Evolutionary conservation across 1,284 basidiomycete species (phyloP).

Genomic region (Boletus albobrunnescens): DNA sequence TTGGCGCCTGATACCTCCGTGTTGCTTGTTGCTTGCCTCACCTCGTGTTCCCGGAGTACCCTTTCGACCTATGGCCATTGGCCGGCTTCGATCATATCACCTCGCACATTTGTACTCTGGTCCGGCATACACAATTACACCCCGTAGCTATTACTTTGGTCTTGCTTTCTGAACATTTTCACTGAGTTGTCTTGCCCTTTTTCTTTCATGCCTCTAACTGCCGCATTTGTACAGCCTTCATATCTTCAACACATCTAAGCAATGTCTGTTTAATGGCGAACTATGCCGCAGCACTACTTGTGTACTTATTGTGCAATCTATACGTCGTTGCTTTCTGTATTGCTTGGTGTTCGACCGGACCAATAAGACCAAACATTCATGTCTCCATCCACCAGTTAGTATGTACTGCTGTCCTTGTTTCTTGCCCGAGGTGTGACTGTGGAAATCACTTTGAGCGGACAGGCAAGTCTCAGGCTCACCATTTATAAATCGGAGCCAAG

Average conservation of each 20-base stretch:
- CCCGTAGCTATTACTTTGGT: conserved; percentile 42
- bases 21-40: conserved; percentile 34
- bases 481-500: conserved; percentile 9
- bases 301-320: conserved; percentile 40
- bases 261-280: conserved; percentile 39
- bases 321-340: conserved; percentile 28
- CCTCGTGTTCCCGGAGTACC: conserved; percentile 33
- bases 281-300: conserved; percentile 35
- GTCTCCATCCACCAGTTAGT: no score
- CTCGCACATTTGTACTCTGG: conserved; percentile 68
- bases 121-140: conserved; percentile 46
- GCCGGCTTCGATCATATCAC: conserved; percentile 43
- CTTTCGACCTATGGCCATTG: conserved; percentile 33
- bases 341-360: no score
- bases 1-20: conserved; percentile 33
- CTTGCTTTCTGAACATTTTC: conserved; percentile 44
- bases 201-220: conserved; percentile 37
- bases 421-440: no score
- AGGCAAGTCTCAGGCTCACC: no score
- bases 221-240: conserved; percentile 57
- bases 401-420: no score
- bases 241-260: conserved; percentile 37
- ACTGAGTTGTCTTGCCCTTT: conserved; percentile 35
- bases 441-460: no score
- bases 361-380: no score